Base-by-base conservation (phyloP, 306 rosid species). In the Cucumis melo region DNA sequence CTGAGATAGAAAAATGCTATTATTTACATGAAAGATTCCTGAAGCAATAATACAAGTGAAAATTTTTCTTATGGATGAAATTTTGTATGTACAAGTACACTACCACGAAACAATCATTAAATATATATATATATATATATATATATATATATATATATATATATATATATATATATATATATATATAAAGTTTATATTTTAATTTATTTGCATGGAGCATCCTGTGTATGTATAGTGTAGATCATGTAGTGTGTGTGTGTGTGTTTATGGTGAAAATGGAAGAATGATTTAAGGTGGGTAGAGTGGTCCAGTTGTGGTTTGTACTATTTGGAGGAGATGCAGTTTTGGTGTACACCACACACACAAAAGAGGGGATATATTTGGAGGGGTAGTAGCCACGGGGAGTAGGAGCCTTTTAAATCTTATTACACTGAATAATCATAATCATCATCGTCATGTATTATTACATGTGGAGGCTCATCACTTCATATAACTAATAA, bases 261-360 rank as follows among this genome's bases (percentile, higher is more conserved):
- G 36, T 8, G 6, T 51, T 73, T 27, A 51, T 51, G 61, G 19
- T 29, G 77, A 51, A 51, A 73, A 29, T 50, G 61, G 77, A 46
- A 48, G 29, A 73, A 29, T 73, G 46, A 73, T 73, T 51, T 73
- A 73, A 8, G 77, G 76, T 71, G 76, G 76, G 76, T 13, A 27
- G 41, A 7, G 41, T 71, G 76, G 77, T 51, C 77, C 77, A 71
- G 41, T 71, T 71, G 39, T 20, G 76, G 36, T 32, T 8, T 71
- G 29, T 71, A 71, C 76, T 71, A 50, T 71, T 71, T 71, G 76
- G 23, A 71, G 41, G 50, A 10, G 50, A 10, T 66, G 73, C 53
- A 66, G 51, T 39, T 39, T 66, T 66, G n/a, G 75, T 70, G 20
- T 8, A 17, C 44, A 72, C 76, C 76, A 72, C 76, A 71, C 76